phyloP scores from a whole-genome alignment of 495 filamentous ascomycete genomes.

The Letharia lupina region DNA sequence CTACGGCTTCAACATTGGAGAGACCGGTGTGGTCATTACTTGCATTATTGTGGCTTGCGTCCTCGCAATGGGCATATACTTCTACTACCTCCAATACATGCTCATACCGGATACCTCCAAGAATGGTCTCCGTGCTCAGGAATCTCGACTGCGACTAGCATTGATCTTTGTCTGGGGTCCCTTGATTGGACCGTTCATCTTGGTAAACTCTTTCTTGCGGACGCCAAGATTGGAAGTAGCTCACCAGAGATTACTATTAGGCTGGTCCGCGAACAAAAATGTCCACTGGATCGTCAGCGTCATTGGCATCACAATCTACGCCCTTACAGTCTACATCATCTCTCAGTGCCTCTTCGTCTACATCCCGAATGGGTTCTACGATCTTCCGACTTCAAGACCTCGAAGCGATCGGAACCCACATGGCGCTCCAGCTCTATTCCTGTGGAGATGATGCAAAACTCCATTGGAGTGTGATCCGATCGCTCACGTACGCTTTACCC shows the following conservation, averaged over 20 bases:
- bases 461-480: too few species aligned
- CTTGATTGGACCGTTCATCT: slow-evolving; percentile 42
- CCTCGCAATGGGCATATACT: slow-evolving; percentile 22
- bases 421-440: too few species aligned
- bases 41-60: slow-evolving; percentile 27
- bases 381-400: too few species aligned
- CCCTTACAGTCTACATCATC: slow-evolving; percentile 39
- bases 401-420: too few species aligned
- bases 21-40: slow-evolving; percentile 28
- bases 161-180: slow-evolving; percentile 43
- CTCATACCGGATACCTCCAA: slow-evolving; percentile 17
- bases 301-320: slow-evolving; percentile 55
- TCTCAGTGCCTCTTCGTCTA: slow-evolving; percentile 61
- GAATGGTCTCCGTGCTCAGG: slow-evolving; percentile 25
- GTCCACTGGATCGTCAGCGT: slow-evolving; percentile 57
- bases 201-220: not conserved
- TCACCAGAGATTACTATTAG: slow-evolving; percentile 10
- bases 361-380: slow-evolving; percentile 33
- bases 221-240: not conserved
- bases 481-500: too few species aligned
- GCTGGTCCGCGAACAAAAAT: slow-evolving; percentile 42
- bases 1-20: slow-evolving; percentile 30
- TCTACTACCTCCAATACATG: slow-evolving; percentile 24
- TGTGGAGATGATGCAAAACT: too few species aligned
- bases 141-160: slow-evolving; percentile 27